Percentiles rank a stretch among this genome's conserved stretches.
Evolutionary conservation across 108 stramenopile genomes (phyloP).

Genomic region (Schizochytrium sp.): DNA sequence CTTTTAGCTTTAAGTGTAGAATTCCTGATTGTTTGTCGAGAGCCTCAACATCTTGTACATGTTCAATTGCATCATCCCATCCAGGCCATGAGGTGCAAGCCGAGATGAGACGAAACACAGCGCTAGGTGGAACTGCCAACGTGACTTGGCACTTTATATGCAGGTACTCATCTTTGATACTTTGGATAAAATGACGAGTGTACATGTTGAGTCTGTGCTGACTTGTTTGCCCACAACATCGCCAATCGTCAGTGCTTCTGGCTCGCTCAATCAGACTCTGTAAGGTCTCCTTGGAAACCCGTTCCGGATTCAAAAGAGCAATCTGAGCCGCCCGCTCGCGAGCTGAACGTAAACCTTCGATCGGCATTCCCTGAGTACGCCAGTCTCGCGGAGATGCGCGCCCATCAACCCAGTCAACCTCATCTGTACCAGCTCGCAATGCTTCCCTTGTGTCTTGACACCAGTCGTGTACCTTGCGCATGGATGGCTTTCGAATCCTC

Average conservation of each 20-base stretch:
- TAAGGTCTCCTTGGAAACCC: conserved; percentile 4
- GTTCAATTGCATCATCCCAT: background rate
- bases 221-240: conserved; percentile 27
- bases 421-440: background rate
- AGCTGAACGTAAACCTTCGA: background rate
- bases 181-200: background rate
- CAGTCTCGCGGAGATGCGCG: background rate
- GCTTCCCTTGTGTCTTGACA: background rate
- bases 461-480: conserved; percentile 11
- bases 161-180: background rate
- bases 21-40: background rate
- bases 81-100: background rate
- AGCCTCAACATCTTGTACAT: background rate
- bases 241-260: background rate
- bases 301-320: conserved; percentile 19
- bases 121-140: background rate
- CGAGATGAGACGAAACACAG: background rate
- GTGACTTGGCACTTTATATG: conserved; percentile 38
- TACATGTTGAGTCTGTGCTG: background rate
- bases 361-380: background rate
- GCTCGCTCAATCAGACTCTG: background rate
- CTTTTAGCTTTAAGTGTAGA: background rate
- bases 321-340: conserved; percentile 5
- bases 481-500: background rate
- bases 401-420: background rate